Conservation (phyloP, 129 eudicot genomes). For the Chrysanthemum lavandulifolium region DNA sequence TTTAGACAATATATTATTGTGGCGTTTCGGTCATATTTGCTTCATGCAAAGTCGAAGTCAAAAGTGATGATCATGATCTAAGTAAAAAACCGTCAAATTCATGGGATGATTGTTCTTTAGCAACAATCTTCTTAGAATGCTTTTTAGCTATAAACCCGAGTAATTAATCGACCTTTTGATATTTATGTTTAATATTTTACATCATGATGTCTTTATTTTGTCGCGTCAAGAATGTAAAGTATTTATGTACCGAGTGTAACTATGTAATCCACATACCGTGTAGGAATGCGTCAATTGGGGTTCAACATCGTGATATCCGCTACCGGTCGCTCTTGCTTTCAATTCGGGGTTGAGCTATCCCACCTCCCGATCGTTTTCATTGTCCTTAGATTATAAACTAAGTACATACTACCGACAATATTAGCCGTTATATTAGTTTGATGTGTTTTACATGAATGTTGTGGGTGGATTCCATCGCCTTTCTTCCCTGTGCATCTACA, state of each 20-base stretch:
- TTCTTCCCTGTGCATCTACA: slow-evolving; percentile 62
- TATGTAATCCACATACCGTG: neutral
- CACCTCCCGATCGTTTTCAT: slow-evolving; percentile 54
- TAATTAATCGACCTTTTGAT: too few species aligned
- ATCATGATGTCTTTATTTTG: too few species aligned
- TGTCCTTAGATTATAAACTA: neutral
- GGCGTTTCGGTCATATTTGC: too few species aligned
- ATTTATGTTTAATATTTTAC: too few species aligned
- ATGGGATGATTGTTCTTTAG: too few species aligned
- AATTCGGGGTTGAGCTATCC: slow-evolving; percentile 64
- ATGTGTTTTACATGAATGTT: neutral
- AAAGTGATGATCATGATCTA: too few species aligned
- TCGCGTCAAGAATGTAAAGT: neutral
- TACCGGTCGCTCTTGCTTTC: slow-evolving; percentile 49
- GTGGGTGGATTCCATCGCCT: slow-evolving; percentile 78
- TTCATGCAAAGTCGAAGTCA: too few species aligned
- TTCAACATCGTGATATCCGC: slow-evolving; percentile 53
- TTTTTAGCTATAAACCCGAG: too few species aligned
- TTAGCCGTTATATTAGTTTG: too few species aligned
- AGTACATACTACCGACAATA: neutral
- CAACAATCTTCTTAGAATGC: too few species aligned
- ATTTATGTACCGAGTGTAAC: neutral
- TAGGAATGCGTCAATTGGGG: slow-evolving; percentile 70
- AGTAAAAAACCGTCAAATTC: too few species aligned
- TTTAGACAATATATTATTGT: too few species aligned